These are phyloP conservation scores for Adenanthera pavonina DNA, from an alignment of 306 rosid genomes.

Conservation along the genomic window DNA sequence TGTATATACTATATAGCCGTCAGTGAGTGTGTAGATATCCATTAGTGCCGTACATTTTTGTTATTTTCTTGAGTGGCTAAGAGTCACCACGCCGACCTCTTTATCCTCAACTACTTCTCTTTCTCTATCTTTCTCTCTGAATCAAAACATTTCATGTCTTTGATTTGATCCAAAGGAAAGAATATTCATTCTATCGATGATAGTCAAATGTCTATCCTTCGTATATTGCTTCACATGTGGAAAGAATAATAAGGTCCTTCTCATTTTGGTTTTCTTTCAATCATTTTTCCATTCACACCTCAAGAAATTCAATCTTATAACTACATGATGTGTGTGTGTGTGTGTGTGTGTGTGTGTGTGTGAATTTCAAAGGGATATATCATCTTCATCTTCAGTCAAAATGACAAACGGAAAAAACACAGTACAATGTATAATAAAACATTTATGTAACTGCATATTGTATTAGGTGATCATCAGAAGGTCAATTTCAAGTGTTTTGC, in stretches of 20 bases:
- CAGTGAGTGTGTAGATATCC: not conserved
- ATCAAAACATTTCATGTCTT: constrained; percentile 1
- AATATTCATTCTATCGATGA: not conserved
- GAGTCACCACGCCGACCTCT: constrained; percentile 25
- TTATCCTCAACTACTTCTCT: not conserved
- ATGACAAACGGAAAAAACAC: too few relatives aligned
- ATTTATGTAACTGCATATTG: too few relatives aligned
- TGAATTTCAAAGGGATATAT: too few relatives aligned
- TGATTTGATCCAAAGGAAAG: constrained; percentile 24
- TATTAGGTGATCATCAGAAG: too few relatives aligned
- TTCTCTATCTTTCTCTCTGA: not conserved
- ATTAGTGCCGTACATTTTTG: not conserved
- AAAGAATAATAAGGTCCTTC: not conserved
- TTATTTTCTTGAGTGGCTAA: not conserved
- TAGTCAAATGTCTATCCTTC: not conserved
- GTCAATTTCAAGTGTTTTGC: too few relatives aligned
- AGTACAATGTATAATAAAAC: too few relatives aligned
- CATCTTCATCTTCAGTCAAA: too few relatives aligned
- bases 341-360: not conserved
- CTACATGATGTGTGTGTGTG: not conserved
- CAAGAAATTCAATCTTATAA: not conserved
- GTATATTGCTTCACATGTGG: not conserved
- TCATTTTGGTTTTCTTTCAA: not conserved
- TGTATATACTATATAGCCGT: not conserved
- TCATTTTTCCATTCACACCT: not conserved